phyloP scores from a whole-genome alignment of 257 asterid species.

The Solanum peruvianum region DNA sequence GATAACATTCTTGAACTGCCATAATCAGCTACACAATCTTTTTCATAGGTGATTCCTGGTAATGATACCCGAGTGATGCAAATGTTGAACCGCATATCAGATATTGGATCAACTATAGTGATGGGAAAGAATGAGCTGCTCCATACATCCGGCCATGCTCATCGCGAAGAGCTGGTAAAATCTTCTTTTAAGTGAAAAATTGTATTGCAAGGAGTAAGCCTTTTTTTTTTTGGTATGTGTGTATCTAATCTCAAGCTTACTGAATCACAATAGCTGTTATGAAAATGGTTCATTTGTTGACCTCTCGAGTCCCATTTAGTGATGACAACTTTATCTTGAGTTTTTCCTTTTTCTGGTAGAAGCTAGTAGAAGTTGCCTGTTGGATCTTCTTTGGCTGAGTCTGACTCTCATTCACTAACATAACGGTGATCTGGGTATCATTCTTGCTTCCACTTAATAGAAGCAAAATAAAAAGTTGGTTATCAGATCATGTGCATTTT shows the following conservation, averaged over 20 bases:
- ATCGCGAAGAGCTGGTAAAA: constrained; percentile 94
- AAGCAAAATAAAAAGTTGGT: not conserved
- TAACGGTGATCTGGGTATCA: not conserved
- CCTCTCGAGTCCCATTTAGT: not conserved
- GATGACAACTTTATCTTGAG: not conserved
- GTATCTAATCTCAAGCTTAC: not conserved
- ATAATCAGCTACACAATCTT: constrained; percentile 11
- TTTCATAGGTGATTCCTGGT: constrained; percentile 89
- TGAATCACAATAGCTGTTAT: not conserved
- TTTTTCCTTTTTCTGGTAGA: not conserved
- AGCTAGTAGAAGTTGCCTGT: not conserved
- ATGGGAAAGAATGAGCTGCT: constrained; percentile 93
- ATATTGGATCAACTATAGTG: constrained; percentile 79
- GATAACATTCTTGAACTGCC: not conserved
- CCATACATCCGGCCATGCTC: constrained; percentile 96
- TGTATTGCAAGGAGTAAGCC: not conserved
- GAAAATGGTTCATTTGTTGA: not conserved
- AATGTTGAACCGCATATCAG: constrained; percentile 92
- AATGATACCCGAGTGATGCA: constrained; percentile 94
- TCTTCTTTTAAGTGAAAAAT: constrained; percentile 6
- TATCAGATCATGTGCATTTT: not conserved
- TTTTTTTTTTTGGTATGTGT: not conserved
- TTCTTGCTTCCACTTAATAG: not conserved
- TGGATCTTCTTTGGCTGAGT: not conserved
- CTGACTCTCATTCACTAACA: not conserved